phyloP scores from a whole-genome alignment of 1,139 yeast species.

The Geotrichum reessii region DNA sequence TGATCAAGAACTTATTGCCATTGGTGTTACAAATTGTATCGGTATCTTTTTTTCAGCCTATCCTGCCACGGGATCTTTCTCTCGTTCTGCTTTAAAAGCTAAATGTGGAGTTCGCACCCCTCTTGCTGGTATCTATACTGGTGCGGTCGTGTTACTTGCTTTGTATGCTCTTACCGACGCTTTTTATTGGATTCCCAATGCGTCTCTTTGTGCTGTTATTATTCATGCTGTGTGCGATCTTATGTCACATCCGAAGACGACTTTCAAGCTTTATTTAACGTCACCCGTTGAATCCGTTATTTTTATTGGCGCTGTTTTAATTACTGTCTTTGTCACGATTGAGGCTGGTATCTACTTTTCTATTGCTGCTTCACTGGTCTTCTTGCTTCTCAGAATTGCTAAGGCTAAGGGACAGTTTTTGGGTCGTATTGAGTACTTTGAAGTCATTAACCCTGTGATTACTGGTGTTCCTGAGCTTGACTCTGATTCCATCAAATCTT shows the following conservation, averaged over 20 bases:
- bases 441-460: slow-evolving; percentile 46
- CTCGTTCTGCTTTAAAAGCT: slow-evolving; percentile 88
- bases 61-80: slow-evolving; percentile 94
- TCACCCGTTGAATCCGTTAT: slow-evolving; percentile 74
- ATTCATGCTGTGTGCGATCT: slow-evolving; percentile 92
- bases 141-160: slow-evolving; percentile 80
- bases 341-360: slow-evolving; percentile 91
- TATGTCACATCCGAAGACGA: slow-evolving; percentile 62
- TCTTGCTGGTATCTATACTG: slow-evolving; percentile 85
- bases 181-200: slow-evolving; percentile 40
- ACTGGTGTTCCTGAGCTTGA: background rate
- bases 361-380: slow-evolving; percentile 73
- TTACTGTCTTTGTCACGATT: slow-evolving; percentile 75
- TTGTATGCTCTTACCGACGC: slow-evolving; percentile 54
- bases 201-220: slow-evolving; percentile 78
- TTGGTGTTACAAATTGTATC: slow-evolving; percentile 82
- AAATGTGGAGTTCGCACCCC: slow-evolving; percentile 97
- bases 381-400: slow-evolving; percentile 66
- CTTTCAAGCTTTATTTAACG: slow-evolving; percentile 70
- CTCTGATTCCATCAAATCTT: background rate
- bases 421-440: slow-evolving; percentile 53
- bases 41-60: slow-evolving; percentile 92
- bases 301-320: slow-evolving; percentile 67
- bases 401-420: slow-evolving; percentile 77
- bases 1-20: slow-evolving; percentile 90